Evolutionary conservation across 768 basidiomycete genomes (phyloP).

Genomic region (Tephrocybe sp.): DNA sequence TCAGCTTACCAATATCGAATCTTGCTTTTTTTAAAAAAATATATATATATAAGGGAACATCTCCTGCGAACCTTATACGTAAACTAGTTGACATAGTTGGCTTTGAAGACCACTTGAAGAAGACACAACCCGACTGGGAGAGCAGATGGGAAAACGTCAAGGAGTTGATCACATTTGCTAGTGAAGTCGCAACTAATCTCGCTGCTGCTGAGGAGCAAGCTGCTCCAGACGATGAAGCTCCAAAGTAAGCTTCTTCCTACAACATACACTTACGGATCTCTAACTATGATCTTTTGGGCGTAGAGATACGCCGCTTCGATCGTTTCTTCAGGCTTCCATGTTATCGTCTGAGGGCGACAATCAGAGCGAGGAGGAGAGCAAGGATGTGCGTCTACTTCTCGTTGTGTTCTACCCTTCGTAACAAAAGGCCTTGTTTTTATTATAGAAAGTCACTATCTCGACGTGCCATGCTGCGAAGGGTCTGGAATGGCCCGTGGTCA

Average conservation of each 20-base stretch:
- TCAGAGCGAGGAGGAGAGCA: conserved; percentile 46
- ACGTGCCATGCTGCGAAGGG: conserved; percentile 86
- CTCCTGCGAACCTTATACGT: conserved; percentile 65
- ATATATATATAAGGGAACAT: conserved; percentile 41
- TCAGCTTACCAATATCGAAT: too few relatives aligned
- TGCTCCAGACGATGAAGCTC: not conserved
- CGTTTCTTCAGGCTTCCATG: conserved; percentile 81
- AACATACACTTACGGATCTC: not conserved
- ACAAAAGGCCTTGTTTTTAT: not conserved
- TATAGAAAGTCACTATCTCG: conserved; percentile 18
- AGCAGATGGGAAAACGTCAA: conserved; percentile 84
- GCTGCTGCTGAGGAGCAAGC: conserved; percentile 15
- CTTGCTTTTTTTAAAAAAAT: not conserved
- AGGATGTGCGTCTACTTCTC: conserved; percentile 12
- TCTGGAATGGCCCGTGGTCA: conserved; percentile 89
- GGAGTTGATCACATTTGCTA: conserved; percentile 80
- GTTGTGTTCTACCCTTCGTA: not conserved
- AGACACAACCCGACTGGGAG: conserved; percentile 73
- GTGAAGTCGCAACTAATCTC: conserved; percentile 43
- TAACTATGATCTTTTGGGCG: too few relatives aligned
- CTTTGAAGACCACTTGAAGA: conserved; percentile 70
- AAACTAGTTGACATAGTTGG: conserved; percentile 54
- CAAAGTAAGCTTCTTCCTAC: not conserved
- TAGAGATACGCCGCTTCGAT: conserved; percentile 61
- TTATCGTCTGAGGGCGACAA: conserved; percentile 78